Percentiles rank a stretch among this genome's conserved stretches.
These are phyloP conservation scores for Warburgia ugandensis DNA, from an alignment of 164 flowering plant species.

Conservation along the genomic window DNA sequence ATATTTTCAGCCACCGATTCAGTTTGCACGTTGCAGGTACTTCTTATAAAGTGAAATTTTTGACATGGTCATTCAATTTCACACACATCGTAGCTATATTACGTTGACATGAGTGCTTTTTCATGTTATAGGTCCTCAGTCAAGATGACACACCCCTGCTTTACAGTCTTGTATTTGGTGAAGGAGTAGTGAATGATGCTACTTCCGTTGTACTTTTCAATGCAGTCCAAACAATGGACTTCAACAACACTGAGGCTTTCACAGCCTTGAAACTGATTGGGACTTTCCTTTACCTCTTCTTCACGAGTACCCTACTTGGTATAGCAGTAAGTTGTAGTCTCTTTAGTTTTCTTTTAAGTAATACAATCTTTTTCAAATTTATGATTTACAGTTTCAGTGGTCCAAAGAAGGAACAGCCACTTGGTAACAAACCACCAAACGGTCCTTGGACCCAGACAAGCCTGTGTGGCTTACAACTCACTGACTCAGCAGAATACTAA, in stretches of 20 bases:
- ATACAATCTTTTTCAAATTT: no score
- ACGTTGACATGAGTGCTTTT: no score
- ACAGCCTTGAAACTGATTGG: slow-evolving; percentile 44
- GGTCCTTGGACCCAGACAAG: no score
- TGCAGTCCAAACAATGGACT: slow-evolving; percentile 73
- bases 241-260: slow-evolving; percentile 29
- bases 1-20: slow-evolving; percentile 91
- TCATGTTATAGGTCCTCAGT: slow-evolving; percentile 51
- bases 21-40: slow-evolving; percentile 88
- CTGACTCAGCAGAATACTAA: no score
- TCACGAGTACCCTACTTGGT: slow-evolving; percentile 69
- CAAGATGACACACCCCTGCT: slow-evolving; percentile 87
- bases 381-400: no score
- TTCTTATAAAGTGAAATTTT: neutral
- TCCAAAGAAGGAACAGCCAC: no score
- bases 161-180: slow-evolving; percentile 86
- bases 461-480: no score
- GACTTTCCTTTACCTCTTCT: slow-evolving; percentile 58
- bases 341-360: no score
- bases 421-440: no score
- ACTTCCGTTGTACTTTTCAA: slow-evolving; percentile 90
- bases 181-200: slow-evolving; percentile 90
- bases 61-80: no score
- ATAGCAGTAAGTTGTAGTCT: slow-evolving; percentile 51
- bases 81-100: no score